phyloP scores from a whole-genome alignment of 441 rosid species.

The Populus hybrid region DNA sequence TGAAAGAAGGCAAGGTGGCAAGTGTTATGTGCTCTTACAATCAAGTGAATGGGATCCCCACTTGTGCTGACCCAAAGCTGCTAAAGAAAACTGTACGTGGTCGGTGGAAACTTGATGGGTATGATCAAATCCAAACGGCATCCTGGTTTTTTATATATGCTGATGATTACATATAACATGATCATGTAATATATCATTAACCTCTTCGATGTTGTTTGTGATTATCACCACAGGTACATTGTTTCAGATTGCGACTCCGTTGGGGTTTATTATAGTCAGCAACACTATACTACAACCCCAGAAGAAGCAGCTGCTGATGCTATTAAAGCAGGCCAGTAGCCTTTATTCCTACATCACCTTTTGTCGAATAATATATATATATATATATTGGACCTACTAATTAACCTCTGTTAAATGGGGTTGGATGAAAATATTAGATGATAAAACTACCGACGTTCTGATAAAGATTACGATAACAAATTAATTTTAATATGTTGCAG shows the following conservation, averaged over 20 bases:
- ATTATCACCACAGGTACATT: conserved; percentile 46
- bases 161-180: too few relatives aligned
- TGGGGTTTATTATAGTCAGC: conserved; percentile 61
- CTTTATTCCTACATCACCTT: too few relatives aligned
- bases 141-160: not conserved
- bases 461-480: not conserved
- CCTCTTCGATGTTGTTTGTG: not conserved
- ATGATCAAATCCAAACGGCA: not conserved
- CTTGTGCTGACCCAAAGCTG: conserved; percentile 86
- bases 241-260: conserved; percentile 95
- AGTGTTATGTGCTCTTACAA: conserved; percentile 98
- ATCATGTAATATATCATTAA: not conserved
- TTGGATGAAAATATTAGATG: not conserved
- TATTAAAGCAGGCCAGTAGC: conserved; percentile 61
- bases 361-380: too few relatives aligned
- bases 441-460: too few relatives aligned
- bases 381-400: not conserved
- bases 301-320: conserved; percentile 89
- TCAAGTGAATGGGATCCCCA: conserved; percentile 87
- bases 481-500: conserved; percentile 28
- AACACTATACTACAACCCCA: conserved; percentile 76
- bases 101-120: conserved; percentile 85
- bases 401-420: not conserved
- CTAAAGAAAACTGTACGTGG: conserved; percentile 58
- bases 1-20: conserved; percentile 76